phyloP scores from a whole-genome alignment of 2,329 filamentous ascomycete genomes.

The Geoglossum cookeanum region DNA sequence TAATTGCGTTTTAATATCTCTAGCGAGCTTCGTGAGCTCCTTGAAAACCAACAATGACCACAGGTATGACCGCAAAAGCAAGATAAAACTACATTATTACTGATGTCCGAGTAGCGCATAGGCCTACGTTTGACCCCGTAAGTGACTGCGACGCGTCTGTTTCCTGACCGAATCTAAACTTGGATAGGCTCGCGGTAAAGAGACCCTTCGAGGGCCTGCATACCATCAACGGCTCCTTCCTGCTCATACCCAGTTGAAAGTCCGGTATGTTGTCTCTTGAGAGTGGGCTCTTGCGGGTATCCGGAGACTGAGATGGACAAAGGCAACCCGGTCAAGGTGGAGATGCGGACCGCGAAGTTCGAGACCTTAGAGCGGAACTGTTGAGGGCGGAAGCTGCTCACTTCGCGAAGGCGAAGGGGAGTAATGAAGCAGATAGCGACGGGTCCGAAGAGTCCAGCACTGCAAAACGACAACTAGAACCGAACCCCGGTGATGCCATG shows the following conservation, averaged over 20 bases:
- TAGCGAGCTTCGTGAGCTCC: background rate
- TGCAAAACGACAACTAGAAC: slow-evolving; percentile 46
- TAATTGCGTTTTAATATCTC: background rate
- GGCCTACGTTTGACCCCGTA: slow-evolving; percentile 93
- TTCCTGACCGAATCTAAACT: background rate
- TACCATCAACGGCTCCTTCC: slow-evolving; percentile 94
- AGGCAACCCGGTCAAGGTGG: slow-evolving; percentile 80
- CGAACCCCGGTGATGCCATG: slow-evolving; percentile 22
- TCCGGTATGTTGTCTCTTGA: slow-evolving; percentile 32
- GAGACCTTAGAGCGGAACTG: slow-evolving; percentile 78
- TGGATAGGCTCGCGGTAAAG: slow-evolving; percentile 68
- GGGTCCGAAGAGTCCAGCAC: slow-evolving; percentile 25
- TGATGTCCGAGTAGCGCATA: slow-evolving; percentile 38
- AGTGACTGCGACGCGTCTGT: slow-evolving; percentile 10
- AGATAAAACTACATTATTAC: slow-evolving; percentile 5
- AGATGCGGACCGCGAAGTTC: slow-evolving; percentile 46
- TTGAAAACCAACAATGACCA: slow-evolving; percentile 18
- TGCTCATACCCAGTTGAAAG: slow-evolving; percentile 84
- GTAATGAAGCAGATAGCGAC: slow-evolving; percentile 24
- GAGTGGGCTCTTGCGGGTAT: background rate
- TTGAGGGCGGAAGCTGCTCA: slow-evolving; percentile 74
- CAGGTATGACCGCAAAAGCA: slow-evolving; percentile 16
- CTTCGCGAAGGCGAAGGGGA: slow-evolving; percentile 66
- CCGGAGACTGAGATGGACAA: slow-evolving; percentile 11
- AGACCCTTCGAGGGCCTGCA: slow-evolving; percentile 77